Evolutionary conservation across 106 monocot species (phyloP), one percentile per base, ranked within the genome.

Genomic region (Chionographis japonica): DNA sequence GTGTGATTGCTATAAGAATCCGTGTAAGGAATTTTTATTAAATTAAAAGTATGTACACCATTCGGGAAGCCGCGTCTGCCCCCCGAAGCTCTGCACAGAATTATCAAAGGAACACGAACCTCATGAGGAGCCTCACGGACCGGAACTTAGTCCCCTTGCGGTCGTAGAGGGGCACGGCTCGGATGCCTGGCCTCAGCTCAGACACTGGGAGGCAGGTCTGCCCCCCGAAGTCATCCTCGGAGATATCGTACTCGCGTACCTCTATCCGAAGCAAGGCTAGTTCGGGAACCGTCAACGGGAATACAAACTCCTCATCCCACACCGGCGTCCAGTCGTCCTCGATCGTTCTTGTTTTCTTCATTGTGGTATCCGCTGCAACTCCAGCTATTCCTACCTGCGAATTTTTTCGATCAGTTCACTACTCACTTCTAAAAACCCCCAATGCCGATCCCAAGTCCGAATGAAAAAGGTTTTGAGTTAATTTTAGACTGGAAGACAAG

Each of bases 371-470:
- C 12, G 54, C 62, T 5, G 76, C 58, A 15, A 72, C 66, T 38
- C 81, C 81, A 12, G 72, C 81, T 39, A 81, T 81, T 15, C 81
- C 81, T 6, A 81, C 77, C 81, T 81, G 74, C 3, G 38, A 67
- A 2, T 18, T 27, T 4, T 35, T 60, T 54, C 54, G 12, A 15
- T 54, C 12, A 54, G 54, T n/a, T 13, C 54, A 54, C 54, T 0
- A 27, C 27, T 27, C 27, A 27, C 27, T 27, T 27, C 27, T 27
- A 27, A 27, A 27, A 27, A 27, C 27, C 27, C 27, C 27, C 27
- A 27, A 27, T 27, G 27, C 27, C 27, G 27, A 1, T 27, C 1
- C 27, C 27, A 27, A 27, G 27, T 27, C 27, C 1, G 27, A 27
- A 27, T 27, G 27, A 27, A 27, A 27, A 27, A 1, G 27, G 27